Evolutionary conservation across 371 early-diverging fungal species (phyloP), one percentile per base, ranked within the genome.

Genomic region (Vairimorpha ceranae): DNA sequence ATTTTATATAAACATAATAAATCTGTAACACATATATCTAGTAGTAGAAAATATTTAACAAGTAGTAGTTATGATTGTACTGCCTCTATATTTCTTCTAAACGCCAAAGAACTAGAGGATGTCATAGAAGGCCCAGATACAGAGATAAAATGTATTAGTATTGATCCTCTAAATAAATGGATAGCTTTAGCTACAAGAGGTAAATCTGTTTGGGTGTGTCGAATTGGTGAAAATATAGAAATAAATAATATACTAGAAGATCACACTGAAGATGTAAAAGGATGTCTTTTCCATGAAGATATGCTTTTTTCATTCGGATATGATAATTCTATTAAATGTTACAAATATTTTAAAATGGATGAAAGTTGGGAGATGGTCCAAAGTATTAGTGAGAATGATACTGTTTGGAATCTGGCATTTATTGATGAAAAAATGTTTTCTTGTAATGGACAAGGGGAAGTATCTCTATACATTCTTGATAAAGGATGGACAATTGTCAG

Each of bases 111-210:
- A 65, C 64, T 69, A 36, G 38, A 67, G 12, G 82, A 82, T 72
- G 67, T 59, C 2, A 73, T 82, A 43, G 77, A 79, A 60, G 82
- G 82, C 19, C 82, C 82, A n/a, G 82, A 82, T 19, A 82, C 82
- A 59, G 82, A 82, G 65, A 75, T 82, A 8, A 82, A 82, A 66
- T 23, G 70, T 1, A 23, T 79, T 27, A 54, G 66, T 29, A 35
- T 77, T 29, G 33, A 51, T 54, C 67, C 69, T 21, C 43, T 43
- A 51, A 65, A 65, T 25, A 46, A 30, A 15, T 72, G 46, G 21
- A 59, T 82, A 23, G 70, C 77, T 14, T 54, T 82, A 23, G 41
- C 70, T 15, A 82, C 82, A 0, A 10, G 82, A 17, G 82, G 82
- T 17, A 70, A 72, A 48, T 60, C 77, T 6, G 77, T 79, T 0